Conservation (phyloP, 306 rosid genomes). For the Cercis canadensis region DNA sequence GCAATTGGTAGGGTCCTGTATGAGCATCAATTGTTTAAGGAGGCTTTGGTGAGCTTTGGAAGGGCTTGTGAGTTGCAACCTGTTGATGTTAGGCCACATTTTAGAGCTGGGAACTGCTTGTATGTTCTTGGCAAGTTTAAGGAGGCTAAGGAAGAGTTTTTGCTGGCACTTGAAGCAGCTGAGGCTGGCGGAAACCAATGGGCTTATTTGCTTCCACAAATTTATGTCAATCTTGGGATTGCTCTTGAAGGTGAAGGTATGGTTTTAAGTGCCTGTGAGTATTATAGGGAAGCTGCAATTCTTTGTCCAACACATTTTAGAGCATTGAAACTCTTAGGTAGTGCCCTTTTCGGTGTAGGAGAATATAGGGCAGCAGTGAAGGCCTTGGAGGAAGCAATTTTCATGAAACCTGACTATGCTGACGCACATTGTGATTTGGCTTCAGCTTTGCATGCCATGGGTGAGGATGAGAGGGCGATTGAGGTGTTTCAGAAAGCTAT, state of each 20-base stretch:
- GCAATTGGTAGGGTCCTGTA: slow-evolving; percentile 93
- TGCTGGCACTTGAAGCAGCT: slow-evolving; percentile 89
- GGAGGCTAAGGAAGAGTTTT: slow-evolving; percentile 89
- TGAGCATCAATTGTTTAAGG: slow-evolving; percentile 91
- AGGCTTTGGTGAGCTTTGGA: slow-evolving; percentile 82
- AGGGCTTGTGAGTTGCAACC: slow-evolving; percentile 99
- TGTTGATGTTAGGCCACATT: slow-evolving; percentile 92
- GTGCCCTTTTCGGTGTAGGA: slow-evolving; percentile 98
- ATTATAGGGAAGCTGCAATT: slow-evolving; percentile 97
- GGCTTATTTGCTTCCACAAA: slow-evolving; percentile 96
- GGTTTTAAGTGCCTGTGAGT: slow-evolving; percentile 99
- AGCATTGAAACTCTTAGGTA: slow-evolving; percentile 95
- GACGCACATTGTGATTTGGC: slow-evolving; percentile 98
- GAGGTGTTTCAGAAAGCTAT: slow-evolving; percentile 98
- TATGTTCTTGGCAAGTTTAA: slow-evolving; percentile 74
- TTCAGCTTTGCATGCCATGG: slow-evolving; percentile 93
- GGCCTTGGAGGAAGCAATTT: slow-evolving; percentile 94
- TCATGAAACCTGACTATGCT: slow-evolving; percentile 93
- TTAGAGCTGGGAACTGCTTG: slow-evolving; percentile 90
- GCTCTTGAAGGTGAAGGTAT: slow-evolving; percentile 98
- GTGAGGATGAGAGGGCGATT: slow-evolving; percentile 94
- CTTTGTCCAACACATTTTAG: slow-evolving; percentile 96
- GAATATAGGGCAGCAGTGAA: slow-evolving; percentile 95
- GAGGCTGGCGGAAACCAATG: slow-evolving; percentile 97
- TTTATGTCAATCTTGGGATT: slow-evolving; percentile 93